Base-by-base conservation (phyloP, 805 yeast genomes). In the Millerozyma miso region DNA sequence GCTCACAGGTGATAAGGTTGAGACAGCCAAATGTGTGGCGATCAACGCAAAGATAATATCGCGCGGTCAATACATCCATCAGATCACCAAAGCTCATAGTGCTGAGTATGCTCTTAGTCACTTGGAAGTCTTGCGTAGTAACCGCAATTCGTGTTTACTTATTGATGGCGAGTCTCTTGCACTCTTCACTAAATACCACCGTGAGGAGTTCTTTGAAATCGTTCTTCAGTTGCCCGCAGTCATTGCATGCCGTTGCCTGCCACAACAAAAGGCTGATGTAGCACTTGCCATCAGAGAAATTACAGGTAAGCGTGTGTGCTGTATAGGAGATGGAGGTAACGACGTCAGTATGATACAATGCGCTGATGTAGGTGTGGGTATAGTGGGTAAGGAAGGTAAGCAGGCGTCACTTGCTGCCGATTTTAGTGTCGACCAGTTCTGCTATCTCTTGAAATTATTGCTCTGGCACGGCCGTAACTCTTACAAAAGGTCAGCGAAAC, bases 301-400 rank as follows among this genome's bases (percentile, higher is more conserved):
- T 23, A 93, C 98, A 0, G 87, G 88, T 4, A 88, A 87, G 57
- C 71, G 99, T 40, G 97, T 91, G 2, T 91, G 98, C 51, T 93
- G 98, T 58, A 95, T 93, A 52, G 99, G 99, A 43, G 99, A 93
- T 64, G 99, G 99, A 55, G 99, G 99, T 54, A 93, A 93, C 57
- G 99, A 93, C 65, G 99, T 93, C 29, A 86, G 95, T 54, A 93
- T 93, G 99, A 93, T 93, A 51, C 99, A 93, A 65, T 85, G 95
- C 51, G 99, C 99, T 0, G 97, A 95, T 68, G 97, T 93, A 7
- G 99, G 99, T 46, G 96, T 93, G 20, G 99, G 99, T 43, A 93
- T 93, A 51, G 99, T 93, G 16, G 99, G 99, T 31, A 93, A 93
- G 62, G 99, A 93, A 62, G 99, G 99, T 31, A 85, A 84, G 49